Evolutionary conservation across 805 yeast species (phyloP).

Genomic region (Torulaspora microellipsoides): DNA sequence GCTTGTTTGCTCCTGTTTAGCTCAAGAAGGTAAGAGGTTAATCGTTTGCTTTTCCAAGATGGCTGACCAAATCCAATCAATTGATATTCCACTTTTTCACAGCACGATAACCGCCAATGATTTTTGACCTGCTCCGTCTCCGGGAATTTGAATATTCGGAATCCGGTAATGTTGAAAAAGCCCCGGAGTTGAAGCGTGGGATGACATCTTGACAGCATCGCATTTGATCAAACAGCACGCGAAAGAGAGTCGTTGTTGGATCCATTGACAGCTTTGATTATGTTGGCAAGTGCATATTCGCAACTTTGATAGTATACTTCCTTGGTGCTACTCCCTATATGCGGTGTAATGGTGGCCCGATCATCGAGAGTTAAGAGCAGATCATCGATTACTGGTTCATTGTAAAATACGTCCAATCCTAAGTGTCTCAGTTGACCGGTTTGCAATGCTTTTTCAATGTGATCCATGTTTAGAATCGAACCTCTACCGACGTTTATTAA

Average conservation of each 20-base stretch:
- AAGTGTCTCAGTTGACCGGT: conserved; percentile 48
- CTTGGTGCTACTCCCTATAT: conserved; percentile 54
- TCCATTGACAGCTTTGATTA: conserved; percentile 11
- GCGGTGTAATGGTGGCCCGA: conserved; percentile 56
- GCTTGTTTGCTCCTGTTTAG: no score
- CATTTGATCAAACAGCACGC: not conserved
- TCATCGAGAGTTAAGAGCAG: conserved; percentile 20
- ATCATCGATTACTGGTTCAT: conserved; percentile 44
- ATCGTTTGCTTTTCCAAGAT: no score
- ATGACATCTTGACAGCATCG: not conserved
- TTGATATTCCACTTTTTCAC: no score
- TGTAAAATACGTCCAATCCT: conserved; percentile 57
- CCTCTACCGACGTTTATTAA: conserved; percentile 63
- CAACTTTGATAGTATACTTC: conserved; percentile 44
- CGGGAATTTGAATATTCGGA: no score
- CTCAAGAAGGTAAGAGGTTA: no score
- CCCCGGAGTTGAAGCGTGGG: not conserved
- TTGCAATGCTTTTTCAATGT: conserved; percentile 41
- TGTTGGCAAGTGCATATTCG: conserved; percentile 26
- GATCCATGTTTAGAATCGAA: conserved; percentile 46
- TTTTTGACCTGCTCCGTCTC: no score
- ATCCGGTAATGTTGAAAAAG: not conserved
- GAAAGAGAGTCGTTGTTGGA: not conserved
- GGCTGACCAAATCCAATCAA: no score
- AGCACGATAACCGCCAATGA: no score